Evolutionary conservation across 345 rosid species (phyloP), one percentile per base, ranked within the genome.

Genomic region (Arabidopsis suecica): DNA sequence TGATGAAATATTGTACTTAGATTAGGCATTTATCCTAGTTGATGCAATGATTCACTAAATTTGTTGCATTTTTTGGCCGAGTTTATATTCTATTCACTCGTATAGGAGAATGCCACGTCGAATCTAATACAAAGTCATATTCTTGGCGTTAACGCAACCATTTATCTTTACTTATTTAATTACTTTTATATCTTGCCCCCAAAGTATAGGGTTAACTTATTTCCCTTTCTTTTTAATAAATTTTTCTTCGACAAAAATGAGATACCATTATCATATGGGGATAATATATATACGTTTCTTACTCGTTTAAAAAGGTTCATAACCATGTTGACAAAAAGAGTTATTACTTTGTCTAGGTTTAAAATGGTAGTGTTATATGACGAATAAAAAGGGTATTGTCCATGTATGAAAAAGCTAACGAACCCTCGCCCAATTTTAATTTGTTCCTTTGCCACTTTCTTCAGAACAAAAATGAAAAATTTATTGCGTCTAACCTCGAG

Each of bases 401-500:
- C 32, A 28, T 28, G 23, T 51, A 10, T 1, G 14, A 9, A 14
- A 32, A 56, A 14, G 22, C 12, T 57, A 33, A 57, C 41, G 23
- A 9, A 57, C 59, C 9, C 0, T 14, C 1, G 3, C 22, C 9
- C 7, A 8, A 53, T 2, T 16, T 7, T 20, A 32, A 37, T 60
- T 40, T 49, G 53, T 10, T 61, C 23, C 44, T 51, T 53, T 45
- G 50, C 33, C 20, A 40, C 3, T 28, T 50, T 61, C 14, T 40
- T 16, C 3, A 12, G 25, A 36, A 45, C 3, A 5, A 23, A 25
- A 42, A 13, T 8, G 38, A 56, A 45, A 66, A 67, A 74, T 66
- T 77, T 69, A 77, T 77, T 77, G 80, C 66, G 75, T 62, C 71
- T 64, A 54, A 63, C 80, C 70, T 69, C 59, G 72, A 77, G 72